Evolutionary conservation across 108 stramenopile species (phyloP).

Genomic region (Mayamaea pseudoterrestris): DNA sequence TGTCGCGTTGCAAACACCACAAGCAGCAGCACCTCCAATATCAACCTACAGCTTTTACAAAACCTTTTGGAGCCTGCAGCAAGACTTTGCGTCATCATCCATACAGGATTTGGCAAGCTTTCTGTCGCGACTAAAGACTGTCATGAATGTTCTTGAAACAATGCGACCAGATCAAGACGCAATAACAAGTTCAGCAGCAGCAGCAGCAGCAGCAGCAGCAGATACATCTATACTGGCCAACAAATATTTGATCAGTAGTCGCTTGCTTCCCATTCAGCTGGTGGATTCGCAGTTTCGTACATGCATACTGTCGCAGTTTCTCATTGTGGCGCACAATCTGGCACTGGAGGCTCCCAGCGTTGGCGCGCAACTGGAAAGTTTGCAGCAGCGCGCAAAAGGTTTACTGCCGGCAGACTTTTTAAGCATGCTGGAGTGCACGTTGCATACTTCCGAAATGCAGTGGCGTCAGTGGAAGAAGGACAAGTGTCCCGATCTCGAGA

Average conservation of each 20-base stretch:
- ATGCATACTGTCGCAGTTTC: slow-evolving; percentile 51
- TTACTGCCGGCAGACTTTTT: slow-evolving; percentile 14
- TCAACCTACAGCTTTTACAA: slow-evolving; percentile 41
- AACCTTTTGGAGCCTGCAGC: slow-evolving; percentile 71
- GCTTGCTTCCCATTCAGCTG: slow-evolving; percentile 47
- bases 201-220: slow-evolving; percentile 11
- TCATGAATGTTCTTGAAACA: slow-evolving; percentile 50
- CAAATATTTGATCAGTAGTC: slow-evolving; percentile 52
- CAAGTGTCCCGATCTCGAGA: slow-evolving; percentile 43
- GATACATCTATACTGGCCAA: slow-evolving; percentile 1
- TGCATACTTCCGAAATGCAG: slow-evolving; percentile 33
- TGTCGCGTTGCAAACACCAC: neutral
- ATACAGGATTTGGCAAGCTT: slow-evolving; percentile 30
- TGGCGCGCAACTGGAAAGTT: slow-evolving; percentile 18
- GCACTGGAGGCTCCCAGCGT: too few species aligned
- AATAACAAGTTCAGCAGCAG: slow-evolving; percentile 46
- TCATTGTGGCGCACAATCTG: slow-evolving; percentile 50
- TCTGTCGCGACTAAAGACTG: slow-evolving; percentile 23
- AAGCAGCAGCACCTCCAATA: neutral
- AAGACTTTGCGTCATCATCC: slow-evolving; percentile 69
- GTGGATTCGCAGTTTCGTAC: slow-evolving; percentile 38
- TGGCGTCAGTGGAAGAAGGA: slow-evolving; percentile 74
- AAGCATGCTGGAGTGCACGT: slow-evolving; percentile 26
- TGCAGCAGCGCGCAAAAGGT: slow-evolving; percentile 25
- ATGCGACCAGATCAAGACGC: neutral